phyloP scores from a whole-genome alignment of 202 grass and related monocot species.

The Musa balbisiana region DNA sequence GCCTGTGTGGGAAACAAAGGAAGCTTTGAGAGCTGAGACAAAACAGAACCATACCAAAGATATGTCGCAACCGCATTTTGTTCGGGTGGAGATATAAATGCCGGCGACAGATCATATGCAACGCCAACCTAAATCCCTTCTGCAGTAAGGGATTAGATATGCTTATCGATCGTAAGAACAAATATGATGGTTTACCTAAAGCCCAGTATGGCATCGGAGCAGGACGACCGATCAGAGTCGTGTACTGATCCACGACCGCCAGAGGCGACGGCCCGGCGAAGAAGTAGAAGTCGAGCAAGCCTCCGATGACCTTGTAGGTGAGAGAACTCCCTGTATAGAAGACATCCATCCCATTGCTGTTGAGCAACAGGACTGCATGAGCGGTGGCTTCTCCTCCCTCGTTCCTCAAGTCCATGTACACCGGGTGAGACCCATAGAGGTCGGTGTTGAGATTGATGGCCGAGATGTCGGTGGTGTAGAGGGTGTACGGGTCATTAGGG shows the following conservation, averaged over 20 bases:
- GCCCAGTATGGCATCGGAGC: constrained; percentile 94
- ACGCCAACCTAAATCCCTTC: too few species aligned
- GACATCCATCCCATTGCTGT: constrained; percentile 94
- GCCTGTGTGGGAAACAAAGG: constrained; percentile 26
- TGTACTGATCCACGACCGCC: constrained; percentile 83
- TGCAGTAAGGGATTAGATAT: too few species aligned
- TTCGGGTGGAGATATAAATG: too few species aligned
- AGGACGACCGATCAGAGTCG: constrained; percentile 63
- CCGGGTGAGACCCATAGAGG: constrained; percentile 87
- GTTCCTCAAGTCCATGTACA: constrained; percentile 81
- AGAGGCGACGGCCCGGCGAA: constrained; percentile 68
- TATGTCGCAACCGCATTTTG: too few species aligned
- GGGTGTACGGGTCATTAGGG: constrained; percentile 80
- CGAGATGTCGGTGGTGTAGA: constrained; percentile 77
- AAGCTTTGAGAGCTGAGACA: neutral
- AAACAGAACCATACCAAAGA: neutral
- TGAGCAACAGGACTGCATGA: constrained; percentile 86
- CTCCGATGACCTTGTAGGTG: constrained; percentile 88
- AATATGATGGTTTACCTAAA: constrained; percentile 37
- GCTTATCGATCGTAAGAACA: too few species aligned
- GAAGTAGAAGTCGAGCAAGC: constrained; percentile 88
- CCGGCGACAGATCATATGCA: too few species aligned
- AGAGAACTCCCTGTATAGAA: constrained; percentile 65
- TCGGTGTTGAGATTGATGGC: constrained; percentile 94
- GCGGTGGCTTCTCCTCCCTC: constrained; percentile 40